Conservation (phyloP, 2,329 filamentous ascomycete species). For the Thyridium curvatum region DNA sequence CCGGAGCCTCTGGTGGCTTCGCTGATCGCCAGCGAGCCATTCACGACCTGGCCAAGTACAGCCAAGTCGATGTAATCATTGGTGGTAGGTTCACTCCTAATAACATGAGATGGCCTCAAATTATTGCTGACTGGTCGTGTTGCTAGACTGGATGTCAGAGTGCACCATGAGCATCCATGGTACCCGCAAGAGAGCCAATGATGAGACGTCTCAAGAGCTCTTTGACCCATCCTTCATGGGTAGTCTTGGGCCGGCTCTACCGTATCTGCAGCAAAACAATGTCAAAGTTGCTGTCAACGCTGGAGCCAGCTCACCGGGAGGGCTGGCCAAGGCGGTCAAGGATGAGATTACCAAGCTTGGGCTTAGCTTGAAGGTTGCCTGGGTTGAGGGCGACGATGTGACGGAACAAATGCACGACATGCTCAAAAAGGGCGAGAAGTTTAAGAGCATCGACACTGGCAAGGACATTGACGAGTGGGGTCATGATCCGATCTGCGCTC, state of each 20-base stretch:
- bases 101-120: too few relatives aligned
- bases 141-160: slow-evolving; percentile 21
- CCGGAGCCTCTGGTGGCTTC: slow-evolving; percentile 34
- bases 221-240: slow-evolving; percentile 24
- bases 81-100: slow-evolving; percentile 5
- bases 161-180: slow-evolving; percentile 21
- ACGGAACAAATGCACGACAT: slow-evolving; percentile 5
- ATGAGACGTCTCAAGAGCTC: slow-evolving; percentile 2
- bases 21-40: slow-evolving; percentile 34
- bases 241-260: slow-evolving; percentile 20
- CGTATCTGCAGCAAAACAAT: slow-evolving; percentile 14
- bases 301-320: slow-evolving; percentile 20
- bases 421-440: slow-evolving; percentile 2
- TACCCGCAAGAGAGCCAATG: slow-evolving; percentile 14
- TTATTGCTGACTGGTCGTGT: too few relatives aligned
- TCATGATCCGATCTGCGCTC: slow-evolving; percentile 2
- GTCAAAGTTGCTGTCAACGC: slow-evolving; percentile 25
- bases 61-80: slow-evolving; percentile 20
- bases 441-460: slow-evolving; percentile 2
- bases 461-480: slow-evolving; percentile 5
- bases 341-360: slow-evolving; percentile 7
- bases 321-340: slow-evolving; percentile 9
- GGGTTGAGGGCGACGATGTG: slow-evolving; percentile 23
- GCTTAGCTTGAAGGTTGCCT: slow-evolving; percentile 19
- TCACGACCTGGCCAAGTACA: slow-evolving; percentile 23